phyloP scores from a whole-genome alignment of 345 rosid species.

The Eucalyptus virginea region DNA sequence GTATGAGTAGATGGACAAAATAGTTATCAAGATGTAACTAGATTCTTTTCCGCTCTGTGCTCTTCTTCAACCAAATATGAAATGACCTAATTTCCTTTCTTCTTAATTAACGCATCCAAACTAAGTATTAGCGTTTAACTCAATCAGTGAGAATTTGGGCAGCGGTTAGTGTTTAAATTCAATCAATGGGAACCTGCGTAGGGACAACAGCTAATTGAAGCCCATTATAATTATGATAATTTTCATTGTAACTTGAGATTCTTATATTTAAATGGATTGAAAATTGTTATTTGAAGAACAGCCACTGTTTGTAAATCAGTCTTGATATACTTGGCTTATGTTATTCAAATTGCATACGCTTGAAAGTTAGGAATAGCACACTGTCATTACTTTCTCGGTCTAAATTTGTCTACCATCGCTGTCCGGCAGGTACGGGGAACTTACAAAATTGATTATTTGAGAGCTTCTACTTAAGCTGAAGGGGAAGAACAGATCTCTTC shows the following conservation, averaged over 20 bases:
- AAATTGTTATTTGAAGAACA: neutral
- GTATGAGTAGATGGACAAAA: neutral
- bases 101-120: neutral
- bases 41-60: neutral
- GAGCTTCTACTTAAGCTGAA: neutral
- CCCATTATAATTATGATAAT: neutral
- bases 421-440: neutral
- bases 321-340: neutral
- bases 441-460: neutral
- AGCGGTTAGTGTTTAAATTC: neutral
- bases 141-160: neutral
- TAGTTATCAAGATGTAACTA: neutral
- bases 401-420: neutral
- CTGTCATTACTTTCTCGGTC: neutral
- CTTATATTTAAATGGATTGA: neutral
- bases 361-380: neutral
- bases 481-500: neutral
- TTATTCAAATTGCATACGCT: neutral
- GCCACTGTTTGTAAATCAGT: neutral
- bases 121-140: neutral
- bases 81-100: neutral
- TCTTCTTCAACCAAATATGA: neutral
- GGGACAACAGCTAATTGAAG: neutral
- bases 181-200: neutral
- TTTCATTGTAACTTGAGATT: neutral